These are phyloP conservation scores for Teratosphaeria destructans DNA, from an alignment of 2,329 filamentous ascomycete genomes.

Conservation along the genomic window DNA sequence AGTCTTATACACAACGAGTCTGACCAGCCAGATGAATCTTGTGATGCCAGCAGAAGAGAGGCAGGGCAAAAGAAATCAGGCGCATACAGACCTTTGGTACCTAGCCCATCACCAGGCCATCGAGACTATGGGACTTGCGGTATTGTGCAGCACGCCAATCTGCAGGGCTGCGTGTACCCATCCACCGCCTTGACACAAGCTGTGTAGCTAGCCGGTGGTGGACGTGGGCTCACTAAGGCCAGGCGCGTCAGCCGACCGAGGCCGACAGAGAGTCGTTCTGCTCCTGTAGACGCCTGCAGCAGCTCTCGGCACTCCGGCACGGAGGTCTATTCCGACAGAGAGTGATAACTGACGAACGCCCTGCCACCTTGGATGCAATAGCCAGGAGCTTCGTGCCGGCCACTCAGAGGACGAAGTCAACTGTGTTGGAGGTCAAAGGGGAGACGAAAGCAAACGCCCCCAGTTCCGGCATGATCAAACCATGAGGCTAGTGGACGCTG, in stretches of 20 bases:
- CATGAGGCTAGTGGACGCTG: background rate
- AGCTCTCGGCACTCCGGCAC: background rate
- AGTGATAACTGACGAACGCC: background rate
- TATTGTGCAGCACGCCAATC: background rate
- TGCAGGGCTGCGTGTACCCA: background rate
- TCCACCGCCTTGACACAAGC: background rate
- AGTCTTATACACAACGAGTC: background rate
- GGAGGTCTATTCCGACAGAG: background rate
- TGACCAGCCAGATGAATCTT: background rate
- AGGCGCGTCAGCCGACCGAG: conserved; percentile 4
- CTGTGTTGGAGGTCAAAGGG: background rate
- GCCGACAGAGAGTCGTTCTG: background rate
- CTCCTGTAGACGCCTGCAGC: background rate
- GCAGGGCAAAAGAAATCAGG: background rate
- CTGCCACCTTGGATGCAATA: background rate
- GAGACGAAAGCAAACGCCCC: background rate
- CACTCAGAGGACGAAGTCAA: background rate
- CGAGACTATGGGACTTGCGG: background rate
- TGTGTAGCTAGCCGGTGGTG: background rate
- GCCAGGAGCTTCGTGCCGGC: background rate
- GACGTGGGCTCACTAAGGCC: background rate
- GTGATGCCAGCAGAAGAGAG: background rate
- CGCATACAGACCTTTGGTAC: background rate
- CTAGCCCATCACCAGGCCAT: background rate
- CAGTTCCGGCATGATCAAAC: background rate